Evolutionary conservation across 2,329 filamentous ascomycete species (phyloP).

Genomic region (Camillea tinctor): DNA sequence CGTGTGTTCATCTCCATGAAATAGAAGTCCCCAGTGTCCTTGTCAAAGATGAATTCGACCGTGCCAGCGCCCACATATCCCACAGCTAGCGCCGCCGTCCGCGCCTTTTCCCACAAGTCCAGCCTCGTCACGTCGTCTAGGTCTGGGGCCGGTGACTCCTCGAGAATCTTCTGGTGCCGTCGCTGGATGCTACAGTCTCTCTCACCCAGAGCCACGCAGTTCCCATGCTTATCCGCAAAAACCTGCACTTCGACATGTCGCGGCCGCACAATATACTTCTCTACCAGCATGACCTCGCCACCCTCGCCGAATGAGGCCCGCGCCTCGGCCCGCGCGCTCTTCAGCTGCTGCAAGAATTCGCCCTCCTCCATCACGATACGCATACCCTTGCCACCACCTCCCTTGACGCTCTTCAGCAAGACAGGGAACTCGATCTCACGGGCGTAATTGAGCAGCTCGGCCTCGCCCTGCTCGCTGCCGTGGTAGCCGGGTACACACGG

Average conservation of each 20-base stretch:
- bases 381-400: slow-evolving; percentile 84
- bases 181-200: slow-evolving; percentile 86
- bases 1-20: slow-evolving; percentile 85
- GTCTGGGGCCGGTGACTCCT: slow-evolving; percentile 80
- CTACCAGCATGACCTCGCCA: slow-evolving; percentile 78
- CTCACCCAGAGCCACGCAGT: slow-evolving; percentile 81
- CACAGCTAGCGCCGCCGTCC: slow-evolving; percentile 69
- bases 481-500: slow-evolving; percentile 97
- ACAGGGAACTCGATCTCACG: slow-evolving; percentile 68
- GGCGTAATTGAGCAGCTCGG: slow-evolving; percentile 64
- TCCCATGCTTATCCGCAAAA: slow-evolving; percentile 78
- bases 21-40: slow-evolving; percentile 76
- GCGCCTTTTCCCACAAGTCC: slow-evolving; percentile 65
- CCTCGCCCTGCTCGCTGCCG: slow-evolving; percentile 73
- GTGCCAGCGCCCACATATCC: slow-evolving; percentile 89
- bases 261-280: slow-evolving; percentile 76
- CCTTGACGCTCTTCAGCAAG: slow-evolving; percentile 76
- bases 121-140: slow-evolving; percentile 56
- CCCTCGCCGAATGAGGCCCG: slow-evolving; percentile 77
- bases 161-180: slow-evolving; percentile 86
- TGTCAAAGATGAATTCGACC: slow-evolving; percentile 87
- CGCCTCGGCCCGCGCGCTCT: slow-evolving; percentile 73
- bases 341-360: slow-evolving; percentile 70
- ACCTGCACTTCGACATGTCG: slow-evolving; percentile 89
- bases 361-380: slow-evolving; percentile 66